These are phyloP conservation scores for Cyathus striatus DNA, from an alignment of 768 basidiomycete genomes.

Conservation along the genomic window DNA sequence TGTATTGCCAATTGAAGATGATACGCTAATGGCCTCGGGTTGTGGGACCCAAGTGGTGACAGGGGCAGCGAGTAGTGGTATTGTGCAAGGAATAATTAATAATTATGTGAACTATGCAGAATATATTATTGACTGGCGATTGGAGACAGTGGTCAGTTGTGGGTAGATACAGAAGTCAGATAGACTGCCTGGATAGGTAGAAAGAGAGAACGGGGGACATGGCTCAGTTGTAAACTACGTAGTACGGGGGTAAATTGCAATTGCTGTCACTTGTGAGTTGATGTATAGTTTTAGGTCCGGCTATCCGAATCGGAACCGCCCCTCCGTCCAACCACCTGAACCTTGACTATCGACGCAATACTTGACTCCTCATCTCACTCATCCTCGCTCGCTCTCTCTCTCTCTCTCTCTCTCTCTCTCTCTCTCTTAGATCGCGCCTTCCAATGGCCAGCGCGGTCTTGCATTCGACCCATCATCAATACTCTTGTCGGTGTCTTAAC, in stretches of 20 bases:
- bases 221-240: no score
- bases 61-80: neutral
- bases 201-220: no score
- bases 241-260: no score
- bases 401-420: slow-evolving; percentile 1
- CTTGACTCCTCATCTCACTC: slow-evolving; percentile 6
- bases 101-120: no score
- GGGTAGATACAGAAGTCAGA: no score
- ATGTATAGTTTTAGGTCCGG: slow-evolving; percentile 26
- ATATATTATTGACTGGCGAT: no score
- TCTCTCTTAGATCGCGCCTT: slow-evolving; percentile 1
- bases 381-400: neutral
- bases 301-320: slow-evolving; percentile 36
- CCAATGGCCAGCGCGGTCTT: slow-evolving; percentile 24
- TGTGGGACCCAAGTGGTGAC: neutral
- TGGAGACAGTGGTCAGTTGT: no score
- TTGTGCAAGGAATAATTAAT: neutral
- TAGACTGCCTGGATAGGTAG: no score
- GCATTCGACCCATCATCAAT: slow-evolving; percentile 17
- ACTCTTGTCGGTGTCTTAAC: slow-evolving; percentile 72
- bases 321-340: slow-evolving; percentile 12
- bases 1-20: slow-evolving; percentile 8
- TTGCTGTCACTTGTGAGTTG: no score
- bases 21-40: neutral
- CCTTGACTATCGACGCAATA: slow-evolving; percentile 11